Conservation (phyloP, 495 filamentous ascomycete species). For the Xylaria venustula region DNA sequence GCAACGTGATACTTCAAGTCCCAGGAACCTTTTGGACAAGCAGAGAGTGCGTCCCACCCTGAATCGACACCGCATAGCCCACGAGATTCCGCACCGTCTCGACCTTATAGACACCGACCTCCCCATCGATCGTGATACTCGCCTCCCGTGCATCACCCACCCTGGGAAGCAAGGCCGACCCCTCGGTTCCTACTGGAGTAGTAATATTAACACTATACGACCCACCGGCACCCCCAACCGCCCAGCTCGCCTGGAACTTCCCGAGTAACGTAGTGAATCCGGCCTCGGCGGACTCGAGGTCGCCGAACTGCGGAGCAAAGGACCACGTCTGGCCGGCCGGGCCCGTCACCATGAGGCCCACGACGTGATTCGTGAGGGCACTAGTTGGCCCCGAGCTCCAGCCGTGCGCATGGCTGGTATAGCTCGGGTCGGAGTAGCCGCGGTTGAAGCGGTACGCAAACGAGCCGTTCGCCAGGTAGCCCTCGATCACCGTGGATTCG, state of each 20-base stretch:
- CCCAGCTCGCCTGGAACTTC: slow-evolving; percentile 26
- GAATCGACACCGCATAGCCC: not conserved
- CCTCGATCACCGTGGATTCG: slow-evolving; percentile 62
- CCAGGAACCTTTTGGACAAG: not conserved
- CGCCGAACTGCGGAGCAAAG: slow-evolving; percentile 58
- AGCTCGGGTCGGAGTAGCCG: slow-evolving; percentile 42
- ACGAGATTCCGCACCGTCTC: not conserved
- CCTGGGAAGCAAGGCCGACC: not conserved
- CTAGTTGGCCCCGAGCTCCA: slow-evolving; percentile 61
- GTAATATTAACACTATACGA: not conserved
- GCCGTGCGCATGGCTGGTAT: slow-evolving; percentile 59
- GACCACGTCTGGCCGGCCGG: slow-evolving; percentile 54
- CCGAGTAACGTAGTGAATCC: slow-evolving; percentile 60
- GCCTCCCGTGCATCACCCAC: not conserved
- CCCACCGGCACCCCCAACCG: not conserved
- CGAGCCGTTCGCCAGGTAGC: slow-evolving; percentile 56
- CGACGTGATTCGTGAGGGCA: slow-evolving; percentile 55
- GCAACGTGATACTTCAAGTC: too few species aligned
- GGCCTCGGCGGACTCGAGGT: slow-evolving; percentile 52
- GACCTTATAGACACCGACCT: not conserved
- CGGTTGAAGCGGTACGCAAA: slow-evolving; percentile 58
- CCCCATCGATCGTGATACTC: not conserved
- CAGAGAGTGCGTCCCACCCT: not conserved
- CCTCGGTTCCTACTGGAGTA: not conserved
- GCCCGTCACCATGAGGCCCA: slow-evolving; percentile 54